Conservation (phyloP, 345 rosid genomes). For the Syzygium jambos region DNA sequence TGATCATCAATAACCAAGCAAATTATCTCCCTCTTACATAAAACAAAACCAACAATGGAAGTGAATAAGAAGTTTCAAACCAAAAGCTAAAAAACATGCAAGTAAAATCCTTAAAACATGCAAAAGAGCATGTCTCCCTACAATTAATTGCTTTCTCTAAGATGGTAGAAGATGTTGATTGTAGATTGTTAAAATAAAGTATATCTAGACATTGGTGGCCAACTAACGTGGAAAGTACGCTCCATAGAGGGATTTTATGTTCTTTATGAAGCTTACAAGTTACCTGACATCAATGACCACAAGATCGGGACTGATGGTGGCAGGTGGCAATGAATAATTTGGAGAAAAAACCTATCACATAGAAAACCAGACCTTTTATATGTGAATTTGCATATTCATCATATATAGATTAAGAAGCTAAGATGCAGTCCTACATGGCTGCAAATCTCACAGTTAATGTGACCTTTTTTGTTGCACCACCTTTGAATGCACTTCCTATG, state of each 20-base stretch:
- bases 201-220: neutral
- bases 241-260: neutral
- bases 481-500: slow-evolving; percentile 66
- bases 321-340: slow-evolving; percentile 45
- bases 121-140: neutral
- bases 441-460: slow-evolving; percentile 60
- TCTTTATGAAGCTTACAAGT: neutral
- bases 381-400: neutral
- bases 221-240: neutral
- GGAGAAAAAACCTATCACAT: slow-evolving; percentile 46
- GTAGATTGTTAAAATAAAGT: neutral
- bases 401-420: neutral
- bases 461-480: slow-evolving; percentile 69
- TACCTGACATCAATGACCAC: slow-evolving; percentile 57
- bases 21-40: neutral
- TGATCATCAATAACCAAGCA: neutral
- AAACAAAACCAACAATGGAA: neutral
- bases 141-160: neutral
- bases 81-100: neutral
- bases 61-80: neutral
- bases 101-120: neutral
- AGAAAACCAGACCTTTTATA: neutral
- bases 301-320: slow-evolving; percentile 29
- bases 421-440: slow-evolving; percentile 24
- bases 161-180: neutral